Evolutionary conservation across 2,329 filamentous ascomycete genomes (phyloP), one percentile per base, ranked within the genome.

Genomic region (Fusarium subtropicale): DNA sequence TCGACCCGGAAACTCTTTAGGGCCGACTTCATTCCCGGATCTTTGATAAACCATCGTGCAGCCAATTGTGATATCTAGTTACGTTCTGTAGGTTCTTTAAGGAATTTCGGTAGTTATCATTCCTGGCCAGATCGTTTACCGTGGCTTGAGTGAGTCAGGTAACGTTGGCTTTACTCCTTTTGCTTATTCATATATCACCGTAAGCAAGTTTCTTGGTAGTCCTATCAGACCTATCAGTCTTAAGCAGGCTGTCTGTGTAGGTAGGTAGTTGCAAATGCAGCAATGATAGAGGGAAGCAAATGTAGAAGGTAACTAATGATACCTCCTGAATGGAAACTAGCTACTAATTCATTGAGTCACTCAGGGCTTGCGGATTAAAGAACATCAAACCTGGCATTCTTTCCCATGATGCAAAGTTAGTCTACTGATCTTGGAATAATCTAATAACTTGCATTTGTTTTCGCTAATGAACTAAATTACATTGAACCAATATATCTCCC

Each of bases 391-490:
- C 15, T 22, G 13, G 20, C 38, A 15, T 16, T 42, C 4, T 26
- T 20, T 45, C 5, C 4, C 11, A 20, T 8, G 18, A n/a, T 13
- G 5, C 18, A n/a, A 9, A 6, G 6, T 13, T 26, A 7, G 8
- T 28, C 26, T 20, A 20, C 39, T 16, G 12, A 30, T 22, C 15
- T 15, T 26, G 13, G 15, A 15, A 39, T 28, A 16, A 16, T 52
- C 24, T 39, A 41, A 28, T 20, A 12, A 26, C 3, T 28, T 51
- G 34, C 18, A 39, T 52, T 52, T 28, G 7, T 26, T 15, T 51
- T 51, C 65, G 54, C 64, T 58, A 47, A 59, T n/a, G 30, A 24
- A 26, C 30, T 28, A 26, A 47, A 44, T 28, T 30, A 58, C 34
- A 26, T 55, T 5, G 30, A 47, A 54, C 16, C 22, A 51, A 36